These are phyloP conservation scores for Agaricus sinodeliciosus DNA, from an alignment of 768 basidiomycete genomes.

Conservation along the genomic window DNA sequence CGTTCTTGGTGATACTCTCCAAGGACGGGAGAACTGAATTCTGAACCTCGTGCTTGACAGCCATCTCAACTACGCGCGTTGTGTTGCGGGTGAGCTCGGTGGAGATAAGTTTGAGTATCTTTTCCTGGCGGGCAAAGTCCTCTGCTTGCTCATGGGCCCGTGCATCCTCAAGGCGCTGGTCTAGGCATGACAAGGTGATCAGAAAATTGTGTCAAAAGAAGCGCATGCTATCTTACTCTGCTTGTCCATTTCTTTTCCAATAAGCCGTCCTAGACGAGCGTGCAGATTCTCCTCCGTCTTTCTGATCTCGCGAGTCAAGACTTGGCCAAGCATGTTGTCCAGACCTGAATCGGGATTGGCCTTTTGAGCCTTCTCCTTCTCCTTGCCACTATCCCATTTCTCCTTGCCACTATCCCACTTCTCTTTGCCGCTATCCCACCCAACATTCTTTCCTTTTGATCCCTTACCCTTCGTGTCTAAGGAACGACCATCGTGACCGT, in stretches of 20 bases:
- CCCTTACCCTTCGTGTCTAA: constrained; percentile 36
- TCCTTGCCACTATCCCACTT: constrained; percentile 18
- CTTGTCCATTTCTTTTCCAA: constrained; percentile 85
- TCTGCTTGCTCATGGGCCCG: constrained; percentile 72
- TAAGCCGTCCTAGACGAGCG: constrained; percentile 67
- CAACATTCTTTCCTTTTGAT: constrained; percentile 39
- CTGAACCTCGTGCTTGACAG: constrained; percentile 80
- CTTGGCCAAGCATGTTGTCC: constrained; percentile 51
- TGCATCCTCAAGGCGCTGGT: constrained; percentile 79
- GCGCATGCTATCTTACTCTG: constrained; percentile 51
- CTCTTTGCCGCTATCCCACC: constrained; percentile 22
- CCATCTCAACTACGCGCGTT: constrained; percentile 83
- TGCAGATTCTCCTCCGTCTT: constrained; percentile 80
- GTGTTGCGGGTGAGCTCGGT: constrained; percentile 84
- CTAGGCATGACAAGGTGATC: constrained; percentile 27
- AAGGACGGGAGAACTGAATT: constrained; percentile 78
- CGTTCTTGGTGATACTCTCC: constrained; percentile 74
- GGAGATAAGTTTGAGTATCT: constrained; percentile 83
- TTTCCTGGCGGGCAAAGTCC: constrained; percentile 82
- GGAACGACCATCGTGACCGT: constrained; percentile 45
- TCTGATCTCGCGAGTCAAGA: constrained; percentile 70
- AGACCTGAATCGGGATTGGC: constrained; percentile 24
- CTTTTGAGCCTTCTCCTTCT: constrained; percentile 24
- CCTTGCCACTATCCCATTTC: constrained; percentile 24
- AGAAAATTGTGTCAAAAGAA: constrained; percentile 8